Evolutionary conservation across 2,329 filamentous ascomycete species (phyloP).

Genomic region (Periglandula ipomoeae): DNA sequence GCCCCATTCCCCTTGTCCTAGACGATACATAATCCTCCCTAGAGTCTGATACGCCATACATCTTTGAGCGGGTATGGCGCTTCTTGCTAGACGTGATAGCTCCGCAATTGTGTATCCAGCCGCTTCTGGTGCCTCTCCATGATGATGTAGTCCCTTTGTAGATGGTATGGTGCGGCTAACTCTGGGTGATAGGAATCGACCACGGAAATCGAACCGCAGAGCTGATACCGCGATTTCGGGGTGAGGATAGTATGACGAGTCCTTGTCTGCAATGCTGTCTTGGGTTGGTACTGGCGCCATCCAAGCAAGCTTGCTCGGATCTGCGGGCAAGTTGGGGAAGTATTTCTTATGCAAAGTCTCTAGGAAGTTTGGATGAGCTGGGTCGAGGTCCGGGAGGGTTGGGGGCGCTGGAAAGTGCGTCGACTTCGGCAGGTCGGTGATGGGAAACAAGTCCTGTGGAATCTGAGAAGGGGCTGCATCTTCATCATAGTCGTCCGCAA

Average conservation of each 20-base stretch:
- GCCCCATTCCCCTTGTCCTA: constrained; percentile 66
- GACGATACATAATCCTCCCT: constrained; percentile 72
- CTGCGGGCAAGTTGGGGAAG: constrained; percentile 78
- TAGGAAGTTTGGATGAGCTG: constrained; percentile 74
- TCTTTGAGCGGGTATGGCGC: constrained; percentile 74
- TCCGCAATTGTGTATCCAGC: constrained; percentile 92
- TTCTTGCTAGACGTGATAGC: constrained; percentile 70
- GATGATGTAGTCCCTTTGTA: constrained; percentile 80
- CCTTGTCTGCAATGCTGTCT: constrained; percentile 54
- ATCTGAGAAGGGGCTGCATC: constrained; percentile 32
- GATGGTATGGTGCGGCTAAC: constrained; percentile 65
- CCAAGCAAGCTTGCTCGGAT: constrained; percentile 83
- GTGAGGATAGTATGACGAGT: constrained; percentile 74
- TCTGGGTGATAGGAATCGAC: constrained; percentile 68
- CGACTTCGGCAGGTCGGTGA: constrained; percentile 29
- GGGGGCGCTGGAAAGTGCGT: constrained; percentile 55
- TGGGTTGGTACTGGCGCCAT: constrained; percentile 65
- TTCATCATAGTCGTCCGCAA: constrained; percentile 28
- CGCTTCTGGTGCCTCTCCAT: constrained; percentile 83
- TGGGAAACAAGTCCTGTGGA: constrained; percentile 32
- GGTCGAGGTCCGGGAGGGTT: constrained; percentile 65
- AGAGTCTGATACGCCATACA: constrained; percentile 90
- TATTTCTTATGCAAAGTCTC: constrained; percentile 81
- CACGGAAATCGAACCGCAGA: constrained; percentile 83
- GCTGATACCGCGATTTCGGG: constrained; percentile 64